These are phyloP conservation scores for Musa beccarii DNA, from an alignment of 176 grass and related monocot genomes.

Conservation along the genomic window DNA sequence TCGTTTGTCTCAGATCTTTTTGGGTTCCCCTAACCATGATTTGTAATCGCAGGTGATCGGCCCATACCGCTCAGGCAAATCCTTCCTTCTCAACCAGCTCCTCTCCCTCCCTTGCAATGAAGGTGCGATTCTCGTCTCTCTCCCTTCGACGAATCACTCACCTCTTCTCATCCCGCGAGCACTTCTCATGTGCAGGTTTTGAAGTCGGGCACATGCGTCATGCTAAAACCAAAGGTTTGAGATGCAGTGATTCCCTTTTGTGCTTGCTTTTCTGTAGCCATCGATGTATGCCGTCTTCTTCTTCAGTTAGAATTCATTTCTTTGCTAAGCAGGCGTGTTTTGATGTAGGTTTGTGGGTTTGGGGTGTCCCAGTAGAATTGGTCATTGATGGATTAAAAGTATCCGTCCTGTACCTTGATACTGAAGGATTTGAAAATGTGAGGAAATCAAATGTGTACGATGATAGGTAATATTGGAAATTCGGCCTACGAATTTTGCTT, in stretches of 20 bases:
- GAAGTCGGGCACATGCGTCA: constrained; percentile 92
- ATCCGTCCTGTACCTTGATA: constrained; percentile 77
- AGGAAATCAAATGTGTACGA: constrained; percentile 99
- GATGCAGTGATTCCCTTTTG: neutral
- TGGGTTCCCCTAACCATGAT: neutral
- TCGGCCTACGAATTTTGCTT: neutral
- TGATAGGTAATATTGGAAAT: constrained; percentile 59
- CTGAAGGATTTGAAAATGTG: constrained; percentile 90
- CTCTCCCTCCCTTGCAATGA: constrained; percentile 68
- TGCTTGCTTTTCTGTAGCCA: too few species aligned
- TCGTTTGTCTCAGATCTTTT: neutral
- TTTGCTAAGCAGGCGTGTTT: neutral
- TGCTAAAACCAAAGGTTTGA: constrained; percentile 88
- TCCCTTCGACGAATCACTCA: neutral
- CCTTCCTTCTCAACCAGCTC: constrained; percentile 95
- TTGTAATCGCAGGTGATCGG: constrained; percentile 59
- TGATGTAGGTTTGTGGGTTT: constrained; percentile 77
- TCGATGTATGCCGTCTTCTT: too few species aligned
- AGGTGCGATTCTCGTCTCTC: constrained; percentile 27
- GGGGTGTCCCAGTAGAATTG: constrained; percentile 64
- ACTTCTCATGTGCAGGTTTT: constrained; percentile 40
- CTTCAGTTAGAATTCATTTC: neutral
- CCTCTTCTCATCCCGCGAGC: neutral
- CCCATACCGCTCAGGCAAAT: constrained; percentile 82
- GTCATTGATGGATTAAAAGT: constrained; percentile 61